A percentile compares a stretch with the other conserved stretches of the same genome.
Conservation (phyloP, 768 basidiomycete genomes). For the Favolaschia claudopus region DNA sequence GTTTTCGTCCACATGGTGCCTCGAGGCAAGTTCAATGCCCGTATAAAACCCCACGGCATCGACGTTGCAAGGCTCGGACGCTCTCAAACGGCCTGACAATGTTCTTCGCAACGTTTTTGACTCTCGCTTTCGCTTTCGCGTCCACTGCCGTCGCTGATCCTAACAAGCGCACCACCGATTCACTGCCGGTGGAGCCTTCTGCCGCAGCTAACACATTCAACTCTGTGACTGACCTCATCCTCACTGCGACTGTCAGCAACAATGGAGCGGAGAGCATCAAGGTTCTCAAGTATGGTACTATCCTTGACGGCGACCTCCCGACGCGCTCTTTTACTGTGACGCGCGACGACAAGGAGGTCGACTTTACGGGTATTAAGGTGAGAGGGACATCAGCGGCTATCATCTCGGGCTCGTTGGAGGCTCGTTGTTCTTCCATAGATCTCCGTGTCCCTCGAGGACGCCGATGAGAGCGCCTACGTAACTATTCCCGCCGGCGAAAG, state of each 20-base stretch:
- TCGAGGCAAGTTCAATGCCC: too few species aligned
- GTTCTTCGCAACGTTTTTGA: constrained; percentile 37
- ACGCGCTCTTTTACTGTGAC: constrained; percentile 53
- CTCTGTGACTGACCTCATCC: constrained; percentile 48
- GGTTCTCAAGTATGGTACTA: constrained; percentile 55
- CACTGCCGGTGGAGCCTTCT: constrained; percentile 40
- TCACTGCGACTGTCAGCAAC: constrained; percentile 52
- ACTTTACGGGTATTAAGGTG: constrained; percentile 55
- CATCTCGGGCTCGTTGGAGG: background rate
- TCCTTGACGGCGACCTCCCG: constrained; percentile 51
- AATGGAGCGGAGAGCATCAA: constrained; percentile 47
- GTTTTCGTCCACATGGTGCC: too few species aligned
- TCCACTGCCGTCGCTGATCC: constrained; percentile 44
- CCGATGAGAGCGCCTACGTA: constrained; percentile 48
- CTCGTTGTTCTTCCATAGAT: constrained; percentile 33
- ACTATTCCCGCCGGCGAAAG: constrained; percentile 49
- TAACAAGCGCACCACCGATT: constrained; percentile 37
- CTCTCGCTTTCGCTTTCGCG: constrained; percentile 36
- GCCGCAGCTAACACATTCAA: constrained; percentile 37
- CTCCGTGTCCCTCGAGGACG: constrained; percentile 43
- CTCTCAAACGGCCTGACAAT: too few species aligned
- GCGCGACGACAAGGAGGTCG: constrained; percentile 45
- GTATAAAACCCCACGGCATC: too few species aligned
- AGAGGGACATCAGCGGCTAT: background rate
- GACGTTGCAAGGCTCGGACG: too few species aligned